Evolutionary conservation across 441 rosid species (phyloP).

Genomic region (Eruca vesicaria): DNA sequence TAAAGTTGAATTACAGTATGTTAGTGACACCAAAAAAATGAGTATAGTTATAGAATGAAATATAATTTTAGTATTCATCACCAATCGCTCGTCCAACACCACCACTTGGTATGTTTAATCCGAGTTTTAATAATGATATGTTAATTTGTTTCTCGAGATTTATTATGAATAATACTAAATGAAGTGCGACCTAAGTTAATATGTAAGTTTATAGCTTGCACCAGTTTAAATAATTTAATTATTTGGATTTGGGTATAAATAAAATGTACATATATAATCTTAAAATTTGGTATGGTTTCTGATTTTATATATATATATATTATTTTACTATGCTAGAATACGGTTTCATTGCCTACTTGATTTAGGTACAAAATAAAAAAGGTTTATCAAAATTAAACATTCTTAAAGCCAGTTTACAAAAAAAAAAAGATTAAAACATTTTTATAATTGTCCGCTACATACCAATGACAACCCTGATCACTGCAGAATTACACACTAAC

Average conservation of each 20-base stretch:
- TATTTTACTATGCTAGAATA: not conserved
- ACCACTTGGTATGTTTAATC: not conserved
- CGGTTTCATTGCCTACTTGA: not conserved
- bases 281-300: not conserved
- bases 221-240: not conserved
- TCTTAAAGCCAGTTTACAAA: too few species aligned
- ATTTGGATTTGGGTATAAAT: too few species aligned
- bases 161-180: not conserved
- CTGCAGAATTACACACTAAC: not conserved
- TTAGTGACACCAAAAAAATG: constrained; percentile 5
- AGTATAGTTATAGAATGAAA: not conserved
- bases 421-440: not conserved
- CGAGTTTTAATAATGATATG: not conserved
- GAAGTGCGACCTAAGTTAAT: not conserved
- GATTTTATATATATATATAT: not conserved
- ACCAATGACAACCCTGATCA: not conserved
- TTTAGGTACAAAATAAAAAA: not conserved
- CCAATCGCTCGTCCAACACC: not conserved
- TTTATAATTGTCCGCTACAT: not conserved
- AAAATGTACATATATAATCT: not conserved
- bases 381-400: not conserved
- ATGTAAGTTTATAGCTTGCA: not conserved
- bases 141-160: not conserved
- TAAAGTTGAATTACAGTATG: not conserved
- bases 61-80: not conserved